Evolutionary conservation across 2,329 filamentous ascomycete species (phyloP).

Genomic region (Colletotrichum australisinense): DNA sequence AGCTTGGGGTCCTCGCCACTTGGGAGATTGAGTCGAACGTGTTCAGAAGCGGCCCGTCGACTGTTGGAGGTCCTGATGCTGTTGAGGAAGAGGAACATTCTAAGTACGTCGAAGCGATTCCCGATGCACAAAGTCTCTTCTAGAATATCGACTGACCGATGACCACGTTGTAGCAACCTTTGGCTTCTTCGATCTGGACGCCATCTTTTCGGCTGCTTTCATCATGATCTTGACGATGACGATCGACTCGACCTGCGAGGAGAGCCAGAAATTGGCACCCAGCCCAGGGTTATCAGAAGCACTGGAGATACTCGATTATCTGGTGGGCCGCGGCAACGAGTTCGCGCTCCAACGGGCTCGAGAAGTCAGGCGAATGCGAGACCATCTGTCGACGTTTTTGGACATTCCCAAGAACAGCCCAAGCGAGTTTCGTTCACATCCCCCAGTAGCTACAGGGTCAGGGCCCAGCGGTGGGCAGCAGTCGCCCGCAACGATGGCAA

Average conservation of each 20-base stretch:
- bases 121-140: too few species aligned
- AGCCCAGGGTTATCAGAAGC: slow-evolving; percentile 41
- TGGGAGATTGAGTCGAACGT: slow-evolving; percentile 17
- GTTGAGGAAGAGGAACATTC: slow-evolving; percentile 43
- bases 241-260: slow-evolving; percentile 41
- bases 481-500: not conserved
- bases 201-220: slow-evolving; percentile 35
- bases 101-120: slow-evolving; percentile 36
- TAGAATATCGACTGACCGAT: not conserved
- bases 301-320: slow-evolving; percentile 43
- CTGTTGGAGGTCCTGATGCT: slow-evolving; percentile 29
- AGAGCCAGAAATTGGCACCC: slow-evolving; percentile 39
- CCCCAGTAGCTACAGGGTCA: not conserved
- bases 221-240: slow-evolving; percentile 32
- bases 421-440: not conserved
- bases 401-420: slow-evolving; percentile 28
- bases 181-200: slow-evolving; percentile 34
- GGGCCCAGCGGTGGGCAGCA: not conserved
- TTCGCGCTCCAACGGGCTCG: slow-evolving; percentile 37
- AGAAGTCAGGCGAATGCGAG: slow-evolving; percentile 23
- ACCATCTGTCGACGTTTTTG: slow-evolving; percentile 19
- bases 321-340: slow-evolving; percentile 41
- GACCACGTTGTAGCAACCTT: not conserved
- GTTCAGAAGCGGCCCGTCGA: slow-evolving; percentile 28
- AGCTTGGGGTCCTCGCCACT: slow-evolving; percentile 7